phyloP scores from a whole-genome alignment of 2,329 filamentous ascomycete genomes.

The Beauveria asiatica region DNA sequence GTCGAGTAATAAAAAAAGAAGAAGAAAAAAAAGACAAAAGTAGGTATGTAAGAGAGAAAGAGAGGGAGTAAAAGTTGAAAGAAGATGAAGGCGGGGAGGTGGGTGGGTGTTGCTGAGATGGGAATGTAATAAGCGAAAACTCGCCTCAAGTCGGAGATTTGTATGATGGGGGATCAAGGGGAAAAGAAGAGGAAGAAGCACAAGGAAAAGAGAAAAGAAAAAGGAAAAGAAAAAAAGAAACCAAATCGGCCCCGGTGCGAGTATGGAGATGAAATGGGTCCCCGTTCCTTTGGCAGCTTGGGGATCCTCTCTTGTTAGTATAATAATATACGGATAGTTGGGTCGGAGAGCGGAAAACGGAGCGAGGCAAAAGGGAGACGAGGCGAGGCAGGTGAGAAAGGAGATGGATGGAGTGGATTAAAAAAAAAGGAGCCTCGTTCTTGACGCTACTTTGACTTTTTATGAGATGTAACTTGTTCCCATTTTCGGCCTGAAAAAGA shows the following conservation, averaged over 20 bases:
- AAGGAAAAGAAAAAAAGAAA: background rate
- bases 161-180: background rate
- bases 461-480: no score
- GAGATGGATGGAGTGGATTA: no score
- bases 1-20: no score
- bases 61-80: background rate
- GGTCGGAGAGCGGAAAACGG: background rate
- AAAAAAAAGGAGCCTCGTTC: no score
- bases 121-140: background rate
- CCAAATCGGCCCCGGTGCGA: background rate
- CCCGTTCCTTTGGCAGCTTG: background rate
- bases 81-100: background rate
- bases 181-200: background rate
- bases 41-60: background rate
- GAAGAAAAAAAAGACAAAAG: no score
- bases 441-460: no score
- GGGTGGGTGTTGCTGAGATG: background rate
- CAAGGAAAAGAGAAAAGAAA: background rate
- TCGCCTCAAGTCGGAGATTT: background rate
- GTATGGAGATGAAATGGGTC: background rate
- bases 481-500: background rate
- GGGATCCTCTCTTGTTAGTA: background rate
- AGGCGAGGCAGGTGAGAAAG: background rate
- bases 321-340: no score
- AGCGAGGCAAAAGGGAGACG: background rate